Conservation (phyloP, 306 rosid species). For the Gillenia trifoliata region DNA sequence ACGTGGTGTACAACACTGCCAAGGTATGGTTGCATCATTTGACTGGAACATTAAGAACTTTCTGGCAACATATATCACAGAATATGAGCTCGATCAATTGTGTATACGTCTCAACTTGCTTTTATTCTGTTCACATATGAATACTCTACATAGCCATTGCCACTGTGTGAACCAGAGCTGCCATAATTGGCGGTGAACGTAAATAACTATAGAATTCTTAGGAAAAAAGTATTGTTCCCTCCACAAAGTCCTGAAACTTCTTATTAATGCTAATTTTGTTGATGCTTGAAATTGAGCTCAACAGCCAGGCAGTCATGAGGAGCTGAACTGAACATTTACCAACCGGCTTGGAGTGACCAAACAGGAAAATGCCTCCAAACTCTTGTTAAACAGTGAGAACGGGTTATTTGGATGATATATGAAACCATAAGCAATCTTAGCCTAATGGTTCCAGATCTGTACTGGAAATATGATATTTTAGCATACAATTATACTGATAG, state of each 20-base stretch:
- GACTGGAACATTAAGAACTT: not conserved
- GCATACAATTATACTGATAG: not conserved
- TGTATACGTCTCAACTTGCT: not conserved
- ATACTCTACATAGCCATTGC: not conserved
- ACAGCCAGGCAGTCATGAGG: not conserved
- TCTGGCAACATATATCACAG: constrained; percentile 4
- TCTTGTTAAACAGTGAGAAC: not conserved
- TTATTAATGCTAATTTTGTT: not conserved
- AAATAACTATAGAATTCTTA: not conserved
- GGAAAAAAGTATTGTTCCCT: not conserved
- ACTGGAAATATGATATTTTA: not conserved
- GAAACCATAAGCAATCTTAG: not conserved
- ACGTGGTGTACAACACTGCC: constrained; percentile 75
- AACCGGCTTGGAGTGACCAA: not conserved
- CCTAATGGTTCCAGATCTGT: not conserved
- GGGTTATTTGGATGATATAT: not conserved
- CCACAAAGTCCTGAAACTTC: not conserved
- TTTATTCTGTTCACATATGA: not conserved
- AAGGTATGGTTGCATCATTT: constrained; percentile 53
- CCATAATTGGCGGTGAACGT: not conserved
- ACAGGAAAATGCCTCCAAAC: not conserved
- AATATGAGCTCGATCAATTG: not conserved
- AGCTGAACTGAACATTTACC: not conserved
- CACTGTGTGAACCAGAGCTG: not conserved
- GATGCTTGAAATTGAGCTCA: not conserved